A percentile compares a stretch with the other conserved stretches of the same genome.
These are phyloP conservation scores for Dentipellis sp. DNA, from an alignment of 768 basidiomycete species.

Conservation along the genomic window DNA sequence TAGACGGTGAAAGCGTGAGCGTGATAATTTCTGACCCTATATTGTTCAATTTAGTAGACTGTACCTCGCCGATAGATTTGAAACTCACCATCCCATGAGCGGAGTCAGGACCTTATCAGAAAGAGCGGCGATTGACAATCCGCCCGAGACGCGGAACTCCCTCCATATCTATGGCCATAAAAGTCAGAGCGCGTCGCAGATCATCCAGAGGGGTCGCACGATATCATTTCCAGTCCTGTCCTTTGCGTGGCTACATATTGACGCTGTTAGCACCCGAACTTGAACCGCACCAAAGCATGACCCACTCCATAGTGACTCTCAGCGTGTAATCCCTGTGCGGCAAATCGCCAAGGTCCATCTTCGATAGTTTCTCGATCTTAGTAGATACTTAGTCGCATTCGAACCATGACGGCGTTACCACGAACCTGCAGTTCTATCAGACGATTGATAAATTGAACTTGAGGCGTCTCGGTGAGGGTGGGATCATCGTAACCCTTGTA, in stretches of 20 bases:
- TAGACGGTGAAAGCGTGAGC: conserved; percentile 2
- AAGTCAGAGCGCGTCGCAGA: not conserved
- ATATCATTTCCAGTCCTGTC: not conserved
- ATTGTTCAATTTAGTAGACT: too few relatives aligned
- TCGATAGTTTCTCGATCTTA: not conserved
- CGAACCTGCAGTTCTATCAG: not conserved
- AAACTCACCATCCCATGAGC: conserved; percentile 1
- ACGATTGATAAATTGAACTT: not conserved
- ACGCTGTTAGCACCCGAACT: not conserved
- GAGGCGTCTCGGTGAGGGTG: not conserved
- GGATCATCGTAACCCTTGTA: not conserved
- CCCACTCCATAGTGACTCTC: not conserved
- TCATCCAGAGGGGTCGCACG: not conserved
- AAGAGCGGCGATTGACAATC: not conserved
- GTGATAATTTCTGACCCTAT: conserved; percentile 1
- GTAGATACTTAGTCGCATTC: not conserved
- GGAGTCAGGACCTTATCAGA: not conserved
- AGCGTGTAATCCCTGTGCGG: not conserved
- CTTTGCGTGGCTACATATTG: not conserved
- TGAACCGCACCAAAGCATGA: not conserved
- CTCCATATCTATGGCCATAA: not conserved
- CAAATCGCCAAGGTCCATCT: not conserved
- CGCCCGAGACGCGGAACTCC: conserved; percentile 1
- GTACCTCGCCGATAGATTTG: too few relatives aligned
- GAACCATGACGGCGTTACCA: not conserved